These are phyloP conservation scores for Pseudogymnoascus sp. DNA, from an alignment of 2,329 filamentous ascomycete species.

Conservation along the genomic window DNA sequence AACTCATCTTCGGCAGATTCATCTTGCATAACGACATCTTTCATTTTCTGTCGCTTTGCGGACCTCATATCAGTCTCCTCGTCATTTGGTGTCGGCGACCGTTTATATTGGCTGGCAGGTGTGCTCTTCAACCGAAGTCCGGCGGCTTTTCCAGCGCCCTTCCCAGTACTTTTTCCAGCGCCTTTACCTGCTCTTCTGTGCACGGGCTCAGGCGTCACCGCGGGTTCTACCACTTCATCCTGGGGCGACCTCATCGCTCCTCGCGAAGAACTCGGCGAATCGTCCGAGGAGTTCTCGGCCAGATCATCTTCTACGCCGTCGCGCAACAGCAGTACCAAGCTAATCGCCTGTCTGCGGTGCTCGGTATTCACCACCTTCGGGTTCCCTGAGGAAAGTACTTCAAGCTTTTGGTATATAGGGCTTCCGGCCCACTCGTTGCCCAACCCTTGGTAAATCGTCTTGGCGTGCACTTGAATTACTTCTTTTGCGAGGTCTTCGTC, in stretches of 20 bases:
- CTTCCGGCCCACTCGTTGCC: constrained; percentile 9
- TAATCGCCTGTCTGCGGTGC: neutral
- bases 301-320: neutral
- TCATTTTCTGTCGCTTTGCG: constrained; percentile 8
- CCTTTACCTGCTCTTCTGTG: neutral
- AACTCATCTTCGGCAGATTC: neutral
- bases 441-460: constrained; percentile 6
- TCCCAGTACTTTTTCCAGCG: neutral
- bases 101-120: neutral
- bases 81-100: constrained; percentile 2
- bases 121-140: neutral
- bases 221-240: neutral
- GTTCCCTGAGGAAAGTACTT: neutral
- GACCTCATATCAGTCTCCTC: neutral
- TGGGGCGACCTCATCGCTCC: neutral
- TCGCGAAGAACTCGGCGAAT: neutral
- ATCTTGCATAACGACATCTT: neutral
- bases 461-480: constrained; percentile 10
- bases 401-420: constrained; percentile 9
- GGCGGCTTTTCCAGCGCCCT: neutral
- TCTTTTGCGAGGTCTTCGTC: constrained; percentile 9
- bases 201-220: neutral
- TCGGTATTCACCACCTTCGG: neutral
- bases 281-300: neutral
- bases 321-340: neutral